Evolutionary conservation across 805 yeast genomes (phyloP), one percentile per base, ranked within the genome.

Genomic region (Wickerhamomyces chambardii): DNA sequence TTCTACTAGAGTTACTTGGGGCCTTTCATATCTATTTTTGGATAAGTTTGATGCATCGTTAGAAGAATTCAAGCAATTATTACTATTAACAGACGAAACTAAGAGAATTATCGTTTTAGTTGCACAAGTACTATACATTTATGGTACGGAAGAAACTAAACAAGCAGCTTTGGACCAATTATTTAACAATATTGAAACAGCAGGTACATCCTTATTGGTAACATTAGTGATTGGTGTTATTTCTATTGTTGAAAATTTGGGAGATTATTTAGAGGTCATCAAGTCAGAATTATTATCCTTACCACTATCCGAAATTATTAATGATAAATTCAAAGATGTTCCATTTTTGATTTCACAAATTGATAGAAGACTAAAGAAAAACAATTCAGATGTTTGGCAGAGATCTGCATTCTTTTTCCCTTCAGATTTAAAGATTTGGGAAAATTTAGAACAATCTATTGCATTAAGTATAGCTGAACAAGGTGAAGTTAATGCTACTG

Each of bases 111-210:
- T 85, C 14, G 73, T 80, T 6, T 58, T 90, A 21, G 68, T 85
- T 16, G 75, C 92, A 0, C 95, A 87, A 50, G 81, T 89, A 1
- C 63, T 92, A 33, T 82, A 80, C 61, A 84, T 85, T 3, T 73
- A 73, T 37, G 82, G 76, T n/a, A 71, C 76, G 0, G 75, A 71
- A n/a, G 92, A 83, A 5, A 76, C 92, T 1, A 78, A 75, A 39
- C 81, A 77, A 42, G 89, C 87, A 1, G 95, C 97, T 0, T 50
- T 84, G 32, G 95, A 87, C 46, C 95, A 86, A 54, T 58, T 90
- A 30, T 80, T 83, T 45, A 66, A 70, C 17, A 75, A 68, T 46
- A 73, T 87, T 29, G 79, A 72, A 40, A 63, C 59, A 4, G 56
- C 70, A 37, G 95, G 95, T 0, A 64, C 83, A 1, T 75, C 87